Conservation (phyloP, 2,329 filamentous ascomycete genomes). For the Cercospora sp. region DNA sequence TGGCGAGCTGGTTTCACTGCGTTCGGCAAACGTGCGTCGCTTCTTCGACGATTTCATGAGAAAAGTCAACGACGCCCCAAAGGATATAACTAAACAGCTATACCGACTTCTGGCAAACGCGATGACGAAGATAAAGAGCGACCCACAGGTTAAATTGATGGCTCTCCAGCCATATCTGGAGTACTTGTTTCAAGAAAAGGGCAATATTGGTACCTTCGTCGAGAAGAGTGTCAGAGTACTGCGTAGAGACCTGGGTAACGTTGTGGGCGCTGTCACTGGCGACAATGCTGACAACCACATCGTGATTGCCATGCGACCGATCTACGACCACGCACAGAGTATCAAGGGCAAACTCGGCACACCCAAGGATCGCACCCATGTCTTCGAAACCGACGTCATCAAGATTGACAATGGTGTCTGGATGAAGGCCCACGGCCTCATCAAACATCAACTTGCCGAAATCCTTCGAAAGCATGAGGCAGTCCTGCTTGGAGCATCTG, state of each 20-base stretch:
- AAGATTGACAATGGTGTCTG: neutral
- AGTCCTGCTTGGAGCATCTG: neutral
- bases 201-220: neutral
- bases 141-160: conserved; percentile 18
- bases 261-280: neutral
- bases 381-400: neutral
- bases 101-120: neutral
- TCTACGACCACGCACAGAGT: neutral
- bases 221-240: neutral
- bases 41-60: too few species aligned
- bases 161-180: conserved; percentile 20
- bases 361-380: neutral
- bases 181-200: conserved; percentile 15
- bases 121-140: neutral
- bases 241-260: neutral
- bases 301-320: neutral
- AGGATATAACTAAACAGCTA: too few species aligned
- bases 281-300: neutral
- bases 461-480: neutral
- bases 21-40: too few species aligned
- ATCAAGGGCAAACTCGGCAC: neutral
- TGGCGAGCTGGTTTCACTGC: too few species aligned
- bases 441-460: neutral
- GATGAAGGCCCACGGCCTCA: neutral
- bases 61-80: too few species aligned